Base-by-base conservation (phyloP, 2,329 filamentous ascomycete genomes). In the Verticillium dahliae region DNA sequence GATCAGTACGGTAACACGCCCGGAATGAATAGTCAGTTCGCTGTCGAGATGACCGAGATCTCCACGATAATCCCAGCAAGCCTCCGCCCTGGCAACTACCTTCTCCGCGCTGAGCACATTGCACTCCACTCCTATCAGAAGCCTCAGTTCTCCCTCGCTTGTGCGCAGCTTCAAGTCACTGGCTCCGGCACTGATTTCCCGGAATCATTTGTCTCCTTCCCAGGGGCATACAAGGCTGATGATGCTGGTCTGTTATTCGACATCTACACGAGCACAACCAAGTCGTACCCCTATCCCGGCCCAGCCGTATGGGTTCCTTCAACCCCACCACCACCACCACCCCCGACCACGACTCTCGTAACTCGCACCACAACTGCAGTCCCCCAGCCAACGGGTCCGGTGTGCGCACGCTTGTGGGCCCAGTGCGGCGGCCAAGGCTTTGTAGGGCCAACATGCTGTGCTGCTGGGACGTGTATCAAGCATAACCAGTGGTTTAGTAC, bases 51-150 rank as follows among this genome's bases (percentile, higher is more conserved):
- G 38, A 39, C 38, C 11, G 38, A 39, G 13, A 4, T 39, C 6
- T 39, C 11, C 38, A 9, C 3, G 18, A 11, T 34, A 3, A 58
- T 31, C 27, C 11, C 37, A 7, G 11, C 6, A n/a, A 58, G 57
- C 41, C 38, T 34, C 37, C n/a, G 35, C 27, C 31, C 33, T n/a
- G 76, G 76, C 5, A 70, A 78, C 54, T 78, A 79, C 65, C 69
- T 79, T 18, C 63, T 79, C 22, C 68, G 77, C 11, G 70, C 76
- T 57, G 77, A 79, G 67, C 77, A 80, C 62, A 76, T 80, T 61
- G 78, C 68, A 13, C 72, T 80, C 18, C 77, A 80, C 69, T 70
- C 68, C 57, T 68, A 69, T 5, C 75, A 75, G 4, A 78, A 78
- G 2, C 79, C 79, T 3, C 78, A 82, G 70, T 75, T 78, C 57